Evolutionary conservation across 2,329 filamentous ascomycete species (phyloP).

Genomic region (Rutstroemia sp.): DNA sequence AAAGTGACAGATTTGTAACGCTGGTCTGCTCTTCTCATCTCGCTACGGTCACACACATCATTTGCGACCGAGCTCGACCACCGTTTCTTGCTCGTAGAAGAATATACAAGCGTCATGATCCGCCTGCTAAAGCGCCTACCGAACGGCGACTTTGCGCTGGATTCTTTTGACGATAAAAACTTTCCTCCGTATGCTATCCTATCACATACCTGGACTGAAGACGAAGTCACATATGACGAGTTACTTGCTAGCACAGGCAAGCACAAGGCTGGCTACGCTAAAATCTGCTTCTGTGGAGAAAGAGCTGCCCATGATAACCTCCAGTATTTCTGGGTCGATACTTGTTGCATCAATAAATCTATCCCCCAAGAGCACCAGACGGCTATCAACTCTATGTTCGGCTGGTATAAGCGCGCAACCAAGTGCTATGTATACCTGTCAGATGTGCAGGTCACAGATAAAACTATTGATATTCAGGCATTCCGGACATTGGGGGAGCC

Average conservation of each 20-base stretch:
- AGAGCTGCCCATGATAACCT: conserved; percentile 9
- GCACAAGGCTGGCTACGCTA: conserved; percentile 7
- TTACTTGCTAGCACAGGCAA: conserved; percentile 1
- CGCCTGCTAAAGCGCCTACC: too few relatives aligned
- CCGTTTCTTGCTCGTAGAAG: too few relatives aligned
- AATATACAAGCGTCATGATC: too few relatives aligned
- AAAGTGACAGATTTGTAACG: too few relatives aligned
- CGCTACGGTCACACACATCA: too few relatives aligned
- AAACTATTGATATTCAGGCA: conserved; percentile 10
- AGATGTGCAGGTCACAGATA: conserved; percentile 9
- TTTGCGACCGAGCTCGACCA: too few relatives aligned
- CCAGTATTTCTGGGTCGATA: not conserved
- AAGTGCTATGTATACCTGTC: conserved; percentile 15
- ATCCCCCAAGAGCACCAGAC: conserved; percentile 7
- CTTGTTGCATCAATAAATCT: too few relatives aligned
- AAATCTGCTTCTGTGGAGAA: not conserved
- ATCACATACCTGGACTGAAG: not conserved
- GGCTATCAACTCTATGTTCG: conserved; percentile 17
- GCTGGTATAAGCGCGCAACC: conserved; percentile 13
- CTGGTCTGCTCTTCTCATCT: too few relatives aligned
- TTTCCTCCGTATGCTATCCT: conserved; percentile 2
- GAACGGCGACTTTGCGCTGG: too few relatives aligned
- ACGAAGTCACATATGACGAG: conserved; percentile 8
- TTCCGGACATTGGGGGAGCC: not conserved
- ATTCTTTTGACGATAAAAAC: too few relatives aligned